Percentiles rank a stretch among this genome's conserved stretches.
Evolutionary conservation across 805 yeast species (phyloP).

Genomic region (Ogataea sp.): DNA sequence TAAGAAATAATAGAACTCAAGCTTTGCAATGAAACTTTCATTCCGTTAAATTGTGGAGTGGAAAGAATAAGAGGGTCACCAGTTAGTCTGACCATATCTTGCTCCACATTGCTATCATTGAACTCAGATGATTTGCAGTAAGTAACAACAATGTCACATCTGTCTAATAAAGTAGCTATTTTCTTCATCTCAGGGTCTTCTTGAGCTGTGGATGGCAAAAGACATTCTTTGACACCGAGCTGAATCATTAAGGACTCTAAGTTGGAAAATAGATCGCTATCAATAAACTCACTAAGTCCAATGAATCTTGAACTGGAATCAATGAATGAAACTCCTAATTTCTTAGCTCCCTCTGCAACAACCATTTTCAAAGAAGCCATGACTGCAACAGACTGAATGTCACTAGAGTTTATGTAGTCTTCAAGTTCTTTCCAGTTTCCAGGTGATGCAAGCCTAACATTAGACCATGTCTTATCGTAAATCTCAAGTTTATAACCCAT

Average conservation of each 20-base stretch:
- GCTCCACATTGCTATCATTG: slow-evolving; percentile 60
- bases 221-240: slow-evolving; percentile 78
- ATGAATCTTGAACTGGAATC: slow-evolving; percentile 62
- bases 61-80: slow-evolving; percentile 47
- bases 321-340: slow-evolving; percentile 71
- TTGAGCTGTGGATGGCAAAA: slow-evolving; percentile 41
- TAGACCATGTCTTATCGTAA: slow-evolving; percentile 59
- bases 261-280: slow-evolving; percentile 81
- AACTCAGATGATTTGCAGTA: slow-evolving; percentile 51
- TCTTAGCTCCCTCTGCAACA: slow-evolving; percentile 26
- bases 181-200: slow-evolving; percentile 55
- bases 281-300: slow-evolving; percentile 73
- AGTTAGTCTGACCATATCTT: slow-evolving; percentile 68
- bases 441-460: slow-evolving; percentile 66
- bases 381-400: slow-evolving; percentile 30
- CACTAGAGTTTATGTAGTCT: slow-evolving; percentile 47
- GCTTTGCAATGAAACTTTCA: slow-evolving; percentile 47
- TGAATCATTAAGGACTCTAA: slow-evolving; percentile 83
- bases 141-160: slow-evolving; percentile 71
- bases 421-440: slow-evolving; percentile 81
- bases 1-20: slow-evolving; percentile 64
- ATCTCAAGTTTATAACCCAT: slow-evolving; percentile 74
- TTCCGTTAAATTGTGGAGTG: slow-evolving; percentile 44
- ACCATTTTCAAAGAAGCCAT: slow-evolving; percentile 44
- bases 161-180: slow-evolving; percentile 61